phyloP scores from a whole-genome alignment of 176 grass and related monocot genomes.

The Stipa capillata region DNA sequence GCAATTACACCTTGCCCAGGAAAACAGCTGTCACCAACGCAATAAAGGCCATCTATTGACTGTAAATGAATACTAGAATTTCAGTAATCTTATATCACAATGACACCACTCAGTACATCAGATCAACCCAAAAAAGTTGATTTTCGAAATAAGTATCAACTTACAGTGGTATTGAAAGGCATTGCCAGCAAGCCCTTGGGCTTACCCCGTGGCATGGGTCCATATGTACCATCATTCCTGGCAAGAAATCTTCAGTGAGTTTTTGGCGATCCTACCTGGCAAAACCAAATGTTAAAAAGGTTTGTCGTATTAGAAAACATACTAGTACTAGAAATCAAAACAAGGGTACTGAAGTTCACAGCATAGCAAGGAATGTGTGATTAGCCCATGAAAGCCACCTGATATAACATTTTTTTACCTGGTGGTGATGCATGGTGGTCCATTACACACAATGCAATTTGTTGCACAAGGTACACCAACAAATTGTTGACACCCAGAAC shows the following conservation, averaged over 20 bases:
- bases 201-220: slow-evolving; percentile 76
- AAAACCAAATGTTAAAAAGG: background rate
- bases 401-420: background rate
- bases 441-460: background rate
- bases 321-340: background rate
- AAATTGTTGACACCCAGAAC: background rate
- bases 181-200: slow-evolving; percentile 87
- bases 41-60: slow-evolving; percentile 92
- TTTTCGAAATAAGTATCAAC: slow-evolving; percentile 33
- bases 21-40: slow-evolving; percentile 94
- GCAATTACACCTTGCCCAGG: slow-evolving; percentile 95
- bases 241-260: slow-evolving; percentile 94
- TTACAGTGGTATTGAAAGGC: slow-evolving; percentile 97
- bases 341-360: slow-evolving; percentile 1
- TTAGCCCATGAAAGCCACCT: background rate
- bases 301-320: background rate
- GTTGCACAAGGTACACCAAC: background rate
- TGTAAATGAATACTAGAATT: slow-evolving; percentile 24
- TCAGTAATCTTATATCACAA: slow-evolving; percentile 13
- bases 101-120: background rate
- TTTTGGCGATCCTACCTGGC: slow-evolving; percentile 92
- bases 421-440: background rate
- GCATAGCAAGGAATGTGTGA: background rate
- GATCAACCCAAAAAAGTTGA: background rate
- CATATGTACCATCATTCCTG: slow-evolving; percentile 79